Evolutionary conservation across 768 basidiomycete species (phyloP).

Genomic region (Phanerochaete carnosa): DNA sequence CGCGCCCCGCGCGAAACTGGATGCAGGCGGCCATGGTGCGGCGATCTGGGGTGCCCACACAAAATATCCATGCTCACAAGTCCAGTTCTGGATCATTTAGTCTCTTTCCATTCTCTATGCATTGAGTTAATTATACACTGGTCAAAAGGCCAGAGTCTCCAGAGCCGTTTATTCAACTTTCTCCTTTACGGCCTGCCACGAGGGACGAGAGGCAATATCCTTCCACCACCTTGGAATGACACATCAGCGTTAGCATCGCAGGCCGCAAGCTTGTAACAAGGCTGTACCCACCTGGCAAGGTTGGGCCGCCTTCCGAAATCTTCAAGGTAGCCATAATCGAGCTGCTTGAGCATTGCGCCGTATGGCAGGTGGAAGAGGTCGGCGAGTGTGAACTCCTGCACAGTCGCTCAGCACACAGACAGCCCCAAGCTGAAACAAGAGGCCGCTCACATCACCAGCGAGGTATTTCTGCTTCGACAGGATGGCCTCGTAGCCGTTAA

Average conservation of each 20-base stretch:
- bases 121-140: too few species aligned
- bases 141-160: too few species aligned
- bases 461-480: conserved; percentile 41
- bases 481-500: conserved; percentile 55
- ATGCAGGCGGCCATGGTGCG: too few species aligned
- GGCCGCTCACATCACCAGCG: conserved; percentile 27
- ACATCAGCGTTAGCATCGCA: background rate
- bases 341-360: conserved; percentile 26
- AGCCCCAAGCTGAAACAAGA: background rate
- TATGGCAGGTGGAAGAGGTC: conserved; percentile 59
- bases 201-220: conserved; percentile 40
- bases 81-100: too few species aligned
- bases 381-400: conserved; percentile 46
- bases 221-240: conserved; percentile 46
- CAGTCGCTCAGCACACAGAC: background rate
- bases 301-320: conserved; percentile 34
- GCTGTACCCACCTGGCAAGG: conserved; percentile 23
- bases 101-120: too few species aligned
- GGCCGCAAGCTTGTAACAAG: background rate
- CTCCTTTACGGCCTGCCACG: conserved; percentile 47
- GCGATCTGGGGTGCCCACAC: too few species aligned
- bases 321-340: conserved; percentile 30
- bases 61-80: too few species aligned
- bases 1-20: too few species aligned
- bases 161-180: background rate